Base-by-base conservation (phyloP, 441 rosid genomes). In the Hura crepitans region DNA sequence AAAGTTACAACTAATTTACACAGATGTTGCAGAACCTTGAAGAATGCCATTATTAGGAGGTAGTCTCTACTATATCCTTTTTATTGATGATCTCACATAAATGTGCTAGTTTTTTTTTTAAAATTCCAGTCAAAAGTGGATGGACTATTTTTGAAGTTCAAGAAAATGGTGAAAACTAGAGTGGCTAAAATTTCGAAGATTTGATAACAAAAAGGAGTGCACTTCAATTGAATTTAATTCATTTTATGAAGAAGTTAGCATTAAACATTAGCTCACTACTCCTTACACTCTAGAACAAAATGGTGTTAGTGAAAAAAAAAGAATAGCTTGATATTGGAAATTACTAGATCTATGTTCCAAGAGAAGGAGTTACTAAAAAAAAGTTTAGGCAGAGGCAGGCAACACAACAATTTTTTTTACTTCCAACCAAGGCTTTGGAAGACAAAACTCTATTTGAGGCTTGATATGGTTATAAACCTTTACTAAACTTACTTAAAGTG, bases 1-100 rank as follows among this genome's bases (percentile, higher is more conserved):
- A 0, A 65, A 49, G 5, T 6, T 65, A 0, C 13, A 65, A 0
- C 18, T 65, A 0, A 65, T 49, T 1, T 57, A 65, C 11, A 65
- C 0, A 0, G 6, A 65, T 49, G 15, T 49, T 0, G 23, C 0
- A 46, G n/a, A 43, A 0, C 45, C 69, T 0, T 0, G 15, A 2
- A 28, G 28, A 20, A 65, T 57, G 1, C 69, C 69, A 0, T 65
- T 57, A 10, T 0, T 49, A 0, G 15, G 49, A 17, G 57, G 69
- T 1, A 65, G 57, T 0, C 20, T 0, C 5, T 65, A 65, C 5
- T 65, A 4, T 1, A 33, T 66, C 0, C 0, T 33, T 0, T 66
- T 65, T n/a, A 50, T 65, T 31, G 20, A 65, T 65, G 59, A 65
- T 13, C 50, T 3, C 14, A 18, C 20, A 0, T 3, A 15, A 0